phyloP scores from a whole-genome alignment of 257 asterid genomes.

The Ajuga chamaepitys region DNA sequence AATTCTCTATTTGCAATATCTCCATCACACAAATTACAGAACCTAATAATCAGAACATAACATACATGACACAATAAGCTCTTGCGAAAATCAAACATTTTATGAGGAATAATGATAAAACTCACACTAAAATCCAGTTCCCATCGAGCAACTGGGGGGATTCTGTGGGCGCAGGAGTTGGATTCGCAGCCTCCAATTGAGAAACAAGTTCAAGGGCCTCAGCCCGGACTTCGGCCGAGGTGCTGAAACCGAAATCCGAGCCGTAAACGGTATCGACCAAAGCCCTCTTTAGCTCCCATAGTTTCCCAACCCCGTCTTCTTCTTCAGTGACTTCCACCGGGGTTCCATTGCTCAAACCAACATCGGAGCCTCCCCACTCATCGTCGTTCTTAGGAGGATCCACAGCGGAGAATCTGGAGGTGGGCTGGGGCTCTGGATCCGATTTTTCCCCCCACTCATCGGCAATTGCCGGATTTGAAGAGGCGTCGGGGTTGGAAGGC shows the following conservation, averaged over 20 bases:
- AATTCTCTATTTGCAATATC: not conserved
- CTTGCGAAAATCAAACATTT: not conserved
- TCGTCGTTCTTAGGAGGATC: conserved; percentile 70
- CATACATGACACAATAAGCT: not conserved
- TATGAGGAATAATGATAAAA: not conserved
- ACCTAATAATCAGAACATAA: not conserved
- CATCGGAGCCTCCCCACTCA: conserved; percentile 53
- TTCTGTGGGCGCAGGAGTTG: conserved; percentile 74
- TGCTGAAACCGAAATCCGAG: conserved; percentile 70
- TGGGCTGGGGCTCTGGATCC: conserved; percentile 50
- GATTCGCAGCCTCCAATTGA: conserved; percentile 85
- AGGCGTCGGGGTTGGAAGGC: conserved; percentile 14
- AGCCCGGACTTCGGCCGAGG: conserved; percentile 73
- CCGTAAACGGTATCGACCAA: conserved; percentile 75
- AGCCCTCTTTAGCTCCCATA: conserved; percentile 59
- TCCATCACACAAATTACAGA: not conserved
- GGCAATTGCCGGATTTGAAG: conserved; percentile 22
- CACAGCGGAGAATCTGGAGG: conserved; percentile 33
- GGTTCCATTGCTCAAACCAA: conserved; percentile 38
- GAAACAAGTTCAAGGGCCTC: conserved; percentile 78
- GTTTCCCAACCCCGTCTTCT: conserved; percentile 30
- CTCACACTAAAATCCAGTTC: conserved; percentile 87
- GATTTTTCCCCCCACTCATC: conserved; percentile 93
- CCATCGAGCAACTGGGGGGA: conserved; percentile 76
- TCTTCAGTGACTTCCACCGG: conserved; percentile 24